Conservation (phyloP, 78 protist genomes). For the Dictyostelium capitatum region DNA sequence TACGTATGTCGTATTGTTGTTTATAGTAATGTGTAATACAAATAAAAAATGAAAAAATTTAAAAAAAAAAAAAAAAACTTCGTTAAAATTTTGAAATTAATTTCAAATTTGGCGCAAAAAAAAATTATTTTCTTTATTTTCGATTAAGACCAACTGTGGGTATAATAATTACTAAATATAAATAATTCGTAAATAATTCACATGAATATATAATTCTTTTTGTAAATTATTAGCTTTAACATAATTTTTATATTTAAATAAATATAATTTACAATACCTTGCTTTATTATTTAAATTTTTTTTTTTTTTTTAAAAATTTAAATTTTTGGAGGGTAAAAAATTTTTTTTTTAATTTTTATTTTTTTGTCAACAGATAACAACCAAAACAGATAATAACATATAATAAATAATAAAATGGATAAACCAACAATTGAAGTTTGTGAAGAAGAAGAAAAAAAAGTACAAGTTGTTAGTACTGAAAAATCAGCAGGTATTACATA, state of each 20-base stretch:
- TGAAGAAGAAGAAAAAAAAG: background rate
- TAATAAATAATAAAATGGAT: background rate
- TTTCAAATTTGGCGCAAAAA: too few species aligned
- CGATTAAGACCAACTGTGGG: too few species aligned
- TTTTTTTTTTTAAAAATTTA: conserved; percentile 1
- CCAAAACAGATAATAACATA: background rate
- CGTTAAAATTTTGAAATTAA: too few species aligned
- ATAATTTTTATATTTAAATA: background rate
- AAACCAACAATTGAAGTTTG: conserved; percentile 36
- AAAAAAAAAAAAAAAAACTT: background rate
- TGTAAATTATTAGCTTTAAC: background rate
- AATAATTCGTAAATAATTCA: too few species aligned
- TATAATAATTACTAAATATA: too few species aligned
- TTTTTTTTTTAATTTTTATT: background rate
- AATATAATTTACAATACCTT: background rate
- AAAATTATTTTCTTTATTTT: background rate
- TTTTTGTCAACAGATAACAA: background rate
- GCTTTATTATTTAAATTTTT: background rate
- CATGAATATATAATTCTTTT: too few species aligned
- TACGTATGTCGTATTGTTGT: too few species aligned
- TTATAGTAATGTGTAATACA: background rate
- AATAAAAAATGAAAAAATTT: background rate
- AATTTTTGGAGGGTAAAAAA: conserved; percentile 3
- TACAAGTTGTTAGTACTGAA: background rate
- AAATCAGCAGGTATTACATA: background rate